These are phyloP conservation scores for Oryza longistaminata DNA, from an alignment of 176 grass and related monocot species.

Conservation along the genomic window DNA sequence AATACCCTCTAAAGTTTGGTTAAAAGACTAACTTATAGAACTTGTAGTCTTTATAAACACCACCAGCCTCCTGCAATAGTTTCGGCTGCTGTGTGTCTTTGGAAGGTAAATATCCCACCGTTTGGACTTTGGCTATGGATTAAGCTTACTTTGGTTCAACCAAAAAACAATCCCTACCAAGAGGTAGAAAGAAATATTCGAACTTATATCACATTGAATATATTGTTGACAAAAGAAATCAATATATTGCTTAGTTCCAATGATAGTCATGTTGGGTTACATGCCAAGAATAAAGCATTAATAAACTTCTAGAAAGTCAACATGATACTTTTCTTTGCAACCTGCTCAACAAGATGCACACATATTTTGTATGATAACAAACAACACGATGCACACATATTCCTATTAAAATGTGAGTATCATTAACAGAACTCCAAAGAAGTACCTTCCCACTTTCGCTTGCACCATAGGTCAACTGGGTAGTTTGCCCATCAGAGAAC, in stretches of 20 bases:
- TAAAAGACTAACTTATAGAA: background rate
- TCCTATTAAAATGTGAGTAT: background rate
- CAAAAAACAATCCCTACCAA: background rate
- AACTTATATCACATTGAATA: constrained; percentile 1
- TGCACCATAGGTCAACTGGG: constrained; percentile 75
- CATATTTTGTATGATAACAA: background rate
- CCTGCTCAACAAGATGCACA: constrained; percentile 28
- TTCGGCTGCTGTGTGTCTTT: background rate
- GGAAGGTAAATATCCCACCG: constrained; percentile 4
- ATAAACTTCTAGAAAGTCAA: constrained; percentile 21
- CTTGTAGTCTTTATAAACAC: background rate
- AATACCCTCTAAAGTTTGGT: background rate
- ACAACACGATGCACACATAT: background rate
- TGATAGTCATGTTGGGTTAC: background rate
- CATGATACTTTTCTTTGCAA: background rate
- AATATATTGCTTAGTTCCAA: constrained; percentile 18
- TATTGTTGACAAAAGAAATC: background rate
- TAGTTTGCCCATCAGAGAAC: constrained; percentile 61
- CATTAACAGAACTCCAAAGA: constrained; percentile 16
- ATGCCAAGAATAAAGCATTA: constrained; percentile 1
- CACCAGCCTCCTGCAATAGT: background rate
- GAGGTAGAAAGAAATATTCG: constrained; percentile 11
- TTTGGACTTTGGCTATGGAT: background rate
- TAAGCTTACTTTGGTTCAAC: constrained; percentile 21
- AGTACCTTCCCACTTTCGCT: constrained; percentile 82